A percentile compares a stretch with the other conserved stretches of the same genome.
phyloP scores from a whole-genome alignment of 179 eudicot species.

The Spinacia oleracea region DNA sequence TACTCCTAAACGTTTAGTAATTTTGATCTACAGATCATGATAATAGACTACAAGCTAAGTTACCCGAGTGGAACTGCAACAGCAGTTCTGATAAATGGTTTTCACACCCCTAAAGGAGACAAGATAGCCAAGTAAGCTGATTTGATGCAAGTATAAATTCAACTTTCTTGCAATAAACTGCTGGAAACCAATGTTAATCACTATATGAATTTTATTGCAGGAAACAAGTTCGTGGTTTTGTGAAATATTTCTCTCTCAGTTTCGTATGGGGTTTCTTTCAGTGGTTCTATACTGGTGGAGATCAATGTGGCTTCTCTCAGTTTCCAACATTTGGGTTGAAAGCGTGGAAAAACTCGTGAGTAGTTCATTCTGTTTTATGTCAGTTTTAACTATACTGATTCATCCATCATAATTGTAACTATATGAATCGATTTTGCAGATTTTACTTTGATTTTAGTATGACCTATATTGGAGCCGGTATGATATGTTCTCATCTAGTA shows the following conservation, averaged over 20 bases:
- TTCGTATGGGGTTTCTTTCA: constrained; percentile 86
- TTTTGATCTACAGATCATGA: constrained; percentile 54
- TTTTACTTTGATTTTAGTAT: constrained; percentile 91
- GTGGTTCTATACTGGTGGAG: constrained; percentile 86
- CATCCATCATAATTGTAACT: background rate
- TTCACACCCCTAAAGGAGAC: constrained; percentile 77
- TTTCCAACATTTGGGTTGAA: constrained; percentile 87
- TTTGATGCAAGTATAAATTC: too few species aligned
- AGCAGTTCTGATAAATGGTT: constrained; percentile 85
- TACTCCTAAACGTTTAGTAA: constrained; percentile 1
- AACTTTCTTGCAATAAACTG: background rate
- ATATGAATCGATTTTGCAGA: constrained; percentile 50
- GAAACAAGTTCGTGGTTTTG: constrained; percentile 80
- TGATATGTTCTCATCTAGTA: constrained; percentile 92
- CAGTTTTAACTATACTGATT: background rate
- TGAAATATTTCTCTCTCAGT: constrained; percentile 68
- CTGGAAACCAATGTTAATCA: background rate
- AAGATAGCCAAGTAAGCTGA: constrained; percentile 39
- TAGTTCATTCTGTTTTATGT: background rate
- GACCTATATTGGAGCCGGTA: constrained; percentile 97
- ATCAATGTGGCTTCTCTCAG: constrained; percentile 63
- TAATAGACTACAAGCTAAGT: constrained; percentile 75
- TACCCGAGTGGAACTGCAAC: constrained; percentile 98
- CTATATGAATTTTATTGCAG: constrained; percentile 39
- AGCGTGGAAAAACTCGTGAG: constrained; percentile 79